Conservation (phyloP, 495 filamentous ascomycete species). For the Glutinoglossum americanum region DNA sequence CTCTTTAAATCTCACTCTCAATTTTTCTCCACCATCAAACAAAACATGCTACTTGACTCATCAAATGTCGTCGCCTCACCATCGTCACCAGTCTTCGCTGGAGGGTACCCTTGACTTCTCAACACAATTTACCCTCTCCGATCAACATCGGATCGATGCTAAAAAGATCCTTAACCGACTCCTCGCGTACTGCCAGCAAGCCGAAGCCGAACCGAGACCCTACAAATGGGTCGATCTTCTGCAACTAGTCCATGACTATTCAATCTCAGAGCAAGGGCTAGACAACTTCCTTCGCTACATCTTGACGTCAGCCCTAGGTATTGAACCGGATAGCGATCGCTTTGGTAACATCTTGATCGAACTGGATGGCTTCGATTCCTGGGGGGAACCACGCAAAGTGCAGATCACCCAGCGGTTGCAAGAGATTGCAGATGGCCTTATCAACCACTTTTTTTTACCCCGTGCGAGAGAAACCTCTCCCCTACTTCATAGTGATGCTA, state of each 20-base stretch:
- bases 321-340: neutral
- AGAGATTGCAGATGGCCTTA: neutral
- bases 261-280: neutral
- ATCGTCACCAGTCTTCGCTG: neutral
- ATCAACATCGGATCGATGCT: no score
- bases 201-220: neutral
- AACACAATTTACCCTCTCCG: neutral
- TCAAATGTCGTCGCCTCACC: neutral
- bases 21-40: no score
- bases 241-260: neutral
- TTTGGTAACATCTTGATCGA: neutral
- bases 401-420: neutral
- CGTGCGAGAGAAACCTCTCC: neutral
- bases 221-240: neutral
- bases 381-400: neutral
- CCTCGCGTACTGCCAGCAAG: neutral
- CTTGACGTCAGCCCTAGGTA: neutral
- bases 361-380: neutral
- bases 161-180: neutral
- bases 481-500: neutral
- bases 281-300: neutral
- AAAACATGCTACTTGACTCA: no score
- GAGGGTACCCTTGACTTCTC: neutral
- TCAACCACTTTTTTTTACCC: neutral
- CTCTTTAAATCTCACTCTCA: no score